Percentiles rank a stretch among this genome's conserved stretches.
These are phyloP conservation scores for Lactarius deliciosus DNA, from an alignment of 768 basidiomycete species.

Conservation along the genomic window DNA sequence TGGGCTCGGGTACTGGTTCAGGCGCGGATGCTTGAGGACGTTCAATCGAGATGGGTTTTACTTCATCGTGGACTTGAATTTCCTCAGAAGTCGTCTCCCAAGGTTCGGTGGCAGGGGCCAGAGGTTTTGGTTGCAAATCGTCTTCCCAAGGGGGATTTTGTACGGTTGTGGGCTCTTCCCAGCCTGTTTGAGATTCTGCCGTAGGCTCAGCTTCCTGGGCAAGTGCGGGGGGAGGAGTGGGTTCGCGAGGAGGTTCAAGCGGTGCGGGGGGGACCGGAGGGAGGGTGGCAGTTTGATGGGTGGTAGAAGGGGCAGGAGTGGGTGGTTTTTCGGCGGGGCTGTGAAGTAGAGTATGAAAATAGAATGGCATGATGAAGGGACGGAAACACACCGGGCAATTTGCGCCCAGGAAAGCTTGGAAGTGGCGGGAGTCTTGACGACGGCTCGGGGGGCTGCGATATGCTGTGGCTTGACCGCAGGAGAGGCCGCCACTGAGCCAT, in stretches of 20 bases:
- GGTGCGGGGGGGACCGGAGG: constrained; percentile 31
- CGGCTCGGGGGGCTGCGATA: constrained; percentile 31
- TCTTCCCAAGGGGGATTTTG: constrained; percentile 73
- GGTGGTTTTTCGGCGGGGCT: constrained; percentile 68
- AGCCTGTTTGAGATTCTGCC: constrained; percentile 38
- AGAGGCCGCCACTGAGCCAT: constrained; percentile 33
- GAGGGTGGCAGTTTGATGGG: constrained; percentile 32
- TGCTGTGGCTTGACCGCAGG: constrained; percentile 38
- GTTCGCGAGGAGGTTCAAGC: constrained; percentile 29
- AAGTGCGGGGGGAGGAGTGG: constrained; percentile 28
- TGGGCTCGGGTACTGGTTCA: constrained; percentile 37
- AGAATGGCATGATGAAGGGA: constrained; percentile 5
- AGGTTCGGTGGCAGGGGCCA: constrained; percentile 37
- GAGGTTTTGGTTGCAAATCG: constrained; percentile 48
- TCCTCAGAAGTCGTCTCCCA: constrained; percentile 33
- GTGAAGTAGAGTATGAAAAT: constrained; percentile 19
- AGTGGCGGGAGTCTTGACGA: constrained; percentile 60
- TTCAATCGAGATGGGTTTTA: constrained; percentile 20
- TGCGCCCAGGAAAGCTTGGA: constrained; percentile 87
- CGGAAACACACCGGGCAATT: constrained; percentile 61
- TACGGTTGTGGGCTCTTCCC: constrained; percentile 75
- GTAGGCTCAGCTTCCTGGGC: constrained; percentile 39
- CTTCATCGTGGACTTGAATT: constrained; percentile 17
- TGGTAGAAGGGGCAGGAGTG: constrained; percentile 40
- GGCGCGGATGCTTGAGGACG: constrained; percentile 18